Base-by-base conservation (phyloP, 2,329 filamentous ascomycete species). In the Aplosporella prunicola region DNA sequence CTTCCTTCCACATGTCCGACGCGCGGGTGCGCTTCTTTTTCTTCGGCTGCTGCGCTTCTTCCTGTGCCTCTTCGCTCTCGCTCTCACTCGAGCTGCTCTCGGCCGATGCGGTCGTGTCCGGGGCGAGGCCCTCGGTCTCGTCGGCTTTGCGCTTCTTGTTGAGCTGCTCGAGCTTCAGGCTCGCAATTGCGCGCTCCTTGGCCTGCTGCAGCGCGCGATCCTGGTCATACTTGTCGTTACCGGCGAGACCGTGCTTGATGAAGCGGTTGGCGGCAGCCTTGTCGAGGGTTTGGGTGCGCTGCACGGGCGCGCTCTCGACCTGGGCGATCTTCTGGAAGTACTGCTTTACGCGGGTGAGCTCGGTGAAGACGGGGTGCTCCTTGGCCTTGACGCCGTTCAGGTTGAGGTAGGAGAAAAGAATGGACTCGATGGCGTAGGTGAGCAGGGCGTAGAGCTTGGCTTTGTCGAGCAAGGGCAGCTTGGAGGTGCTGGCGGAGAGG, bases 301-400 rank as follows among this genome's bases (percentile, higher is more conserved):
- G 67, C 36, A 65, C 60, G 3, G 72, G 69, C 1, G 74, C 72
- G 5, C 68, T 71, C 60, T 95, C 87, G 3, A 77, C 72, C 10
- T 69, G 67, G 54, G 91, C 85, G 57, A 96, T 89, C 66, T 96
- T 98, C 42, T 75, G 77, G 62, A 94, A 93, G 60, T 96, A 96
- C 55, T 87, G 82, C 59, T 80, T 86, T 37, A 96, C 80, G 40
- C 91, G 78, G 41, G 77, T 80, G 45, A 98, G 72, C 65, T 98
- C 91, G 42, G 73, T 72, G 62, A 86, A 91, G 42, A 98, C 76
- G 18, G 84, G 74, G 56, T 96, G 89, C 35, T 82, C 72, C 57
- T 82, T 86, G n/a, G 83, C 80, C 52, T 94, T 48, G 20, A 80
- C 71, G 40, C 82, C 86, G 48, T 86, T 79, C 7, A 95, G 72